Base-by-base conservation (phyloP, 176 grass and related monocot genomes). In the Carex scoparia region DNA sequence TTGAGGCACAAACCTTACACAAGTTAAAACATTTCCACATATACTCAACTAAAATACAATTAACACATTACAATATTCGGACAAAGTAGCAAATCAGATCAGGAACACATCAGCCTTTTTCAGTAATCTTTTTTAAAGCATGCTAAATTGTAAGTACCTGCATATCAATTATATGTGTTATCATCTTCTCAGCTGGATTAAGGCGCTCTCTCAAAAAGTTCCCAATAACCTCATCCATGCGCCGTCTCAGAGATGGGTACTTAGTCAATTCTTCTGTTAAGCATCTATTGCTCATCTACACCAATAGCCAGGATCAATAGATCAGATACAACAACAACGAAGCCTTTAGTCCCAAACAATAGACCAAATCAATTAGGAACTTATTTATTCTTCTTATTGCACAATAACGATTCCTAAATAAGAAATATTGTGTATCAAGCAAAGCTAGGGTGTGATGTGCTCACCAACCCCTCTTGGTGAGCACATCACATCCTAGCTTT, bases 121-220 rank as follows among this genome's bases (percentile, higher is more conserved):
- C 40, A 28, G 8, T 48, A 27, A 65, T 81, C 23, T 81, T 76
- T 69, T 65, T 65, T 67, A 80, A 35, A 84, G 85, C 35, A 86
- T 13, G 55, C 56, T 48, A 61, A 55, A 86, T 38, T 73, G 64
- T 81, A 87, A 74, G 19, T 90, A 90, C 95, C 95, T 98, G 91
- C 95, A 98, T 95, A 79, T 95, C 88, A 81, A 98, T 98, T 14
- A 98, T 90, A 78, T 98, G 95, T 81, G 88, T 92, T 90, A 98
- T 98, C 95, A 98, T 95, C 76, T 85, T 92, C 79, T 98, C 95
- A 1, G 91, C 91, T 33, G 95, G 95, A 87, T 84, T 85, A 79
- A 98, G 93, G 54, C 93, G 89, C 61, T 98, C 95, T 90, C 95
- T 89, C 81, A 98, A 86, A 68, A 98, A 98, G 81, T 90, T 95